Percentiles rank a stretch among this genome's conserved stretches.
These are phyloP conservation scores for Verticillium nubilum DNA, from an alignment of 2,329 filamentous ascomycete species.

Conservation along the genomic window DNA sequence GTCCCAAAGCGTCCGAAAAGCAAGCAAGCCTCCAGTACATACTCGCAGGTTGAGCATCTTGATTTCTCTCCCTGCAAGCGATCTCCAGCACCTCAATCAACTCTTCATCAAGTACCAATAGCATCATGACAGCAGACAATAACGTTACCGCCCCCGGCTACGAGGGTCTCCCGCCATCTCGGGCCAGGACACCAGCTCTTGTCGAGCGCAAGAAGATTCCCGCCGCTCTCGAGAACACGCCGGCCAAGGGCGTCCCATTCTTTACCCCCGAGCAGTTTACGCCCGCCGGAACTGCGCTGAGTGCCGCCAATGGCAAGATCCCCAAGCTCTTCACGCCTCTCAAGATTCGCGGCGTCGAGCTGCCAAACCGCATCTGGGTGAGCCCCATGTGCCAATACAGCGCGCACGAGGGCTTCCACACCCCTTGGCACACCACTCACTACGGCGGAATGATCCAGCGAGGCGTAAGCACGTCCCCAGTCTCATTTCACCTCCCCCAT, in stretches of 20 bases:
- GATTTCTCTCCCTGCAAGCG: too few species aligned
- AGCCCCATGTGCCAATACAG: constrained; percentile 44
- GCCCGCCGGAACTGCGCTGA: constrained; percentile 34
- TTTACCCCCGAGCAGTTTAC: constrained; percentile 42
- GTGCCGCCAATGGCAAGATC: constrained; percentile 39
- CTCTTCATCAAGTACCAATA: too few species aligned
- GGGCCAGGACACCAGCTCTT: constrained; percentile 14
- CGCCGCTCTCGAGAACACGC: constrained; percentile 14
- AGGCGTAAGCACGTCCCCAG: constrained; percentile 34
- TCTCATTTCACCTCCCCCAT: too few species aligned
- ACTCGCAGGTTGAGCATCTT: too few species aligned
- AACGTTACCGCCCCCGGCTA: constrained; percentile 2
- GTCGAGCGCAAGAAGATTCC: constrained; percentile 16
- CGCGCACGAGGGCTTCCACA: constrained; percentile 52
- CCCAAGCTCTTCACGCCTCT: constrained; percentile 45
- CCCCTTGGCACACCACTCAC: constrained; percentile 68
- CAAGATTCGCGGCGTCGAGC: constrained; percentile 35
- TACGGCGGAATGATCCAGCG: constrained; percentile 67
- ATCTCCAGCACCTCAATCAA: too few species aligned
- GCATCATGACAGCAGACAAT: background rate
- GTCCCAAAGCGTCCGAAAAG: too few species aligned
- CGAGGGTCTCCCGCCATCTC: constrained; percentile 18
- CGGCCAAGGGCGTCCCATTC: constrained; percentile 32
- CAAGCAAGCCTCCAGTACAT: too few species aligned
- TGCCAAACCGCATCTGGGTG: constrained; percentile 41